Evolutionary conservation across 371 early-diverging fungal genomes (phyloP).

Genomic region (Apophysomyces elegans): DNA sequence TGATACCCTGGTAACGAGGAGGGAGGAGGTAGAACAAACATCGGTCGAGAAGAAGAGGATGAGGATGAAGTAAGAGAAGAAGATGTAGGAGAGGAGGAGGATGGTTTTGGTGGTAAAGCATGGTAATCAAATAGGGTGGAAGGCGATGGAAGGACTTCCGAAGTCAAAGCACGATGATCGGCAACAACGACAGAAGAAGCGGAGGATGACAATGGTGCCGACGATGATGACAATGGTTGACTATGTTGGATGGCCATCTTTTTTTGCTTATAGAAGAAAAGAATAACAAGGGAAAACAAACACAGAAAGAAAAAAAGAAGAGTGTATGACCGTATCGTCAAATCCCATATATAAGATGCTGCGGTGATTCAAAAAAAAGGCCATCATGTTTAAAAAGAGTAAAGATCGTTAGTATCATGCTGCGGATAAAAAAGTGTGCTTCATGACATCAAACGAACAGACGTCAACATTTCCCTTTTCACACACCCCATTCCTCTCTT

Average conservation of each 20-base stretch:
- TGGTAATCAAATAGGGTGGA: constrained; percentile 24
- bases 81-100: too few species aligned
- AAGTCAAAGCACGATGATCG: neutral
- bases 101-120: constrained; percentile 4
- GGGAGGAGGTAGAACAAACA: constrained; percentile 47
- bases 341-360: neutral
- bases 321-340: neutral
- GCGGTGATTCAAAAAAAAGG: neutral
- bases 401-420: too few species aligned
- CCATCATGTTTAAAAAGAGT: too few species aligned
- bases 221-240: neutral
- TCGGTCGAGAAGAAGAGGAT: constrained; percentile 22
- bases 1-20: constrained; percentile 42
- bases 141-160: constrained; percentile 3
- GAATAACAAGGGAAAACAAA: neutral
- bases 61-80: neutral
- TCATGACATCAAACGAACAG: too few species aligned
- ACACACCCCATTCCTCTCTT: too few species aligned
- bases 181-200: too few species aligned
- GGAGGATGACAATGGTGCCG: too few species aligned
- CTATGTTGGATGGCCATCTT: neutral
- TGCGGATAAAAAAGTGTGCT: too few species aligned
- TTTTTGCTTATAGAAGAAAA: neutral
- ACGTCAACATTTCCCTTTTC: too few species aligned
- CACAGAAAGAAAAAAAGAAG: neutral